Base-by-base conservation (phyloP, 2,329 filamentous ascomycete genomes). In the Cladosporium oxysporum region DNA sequence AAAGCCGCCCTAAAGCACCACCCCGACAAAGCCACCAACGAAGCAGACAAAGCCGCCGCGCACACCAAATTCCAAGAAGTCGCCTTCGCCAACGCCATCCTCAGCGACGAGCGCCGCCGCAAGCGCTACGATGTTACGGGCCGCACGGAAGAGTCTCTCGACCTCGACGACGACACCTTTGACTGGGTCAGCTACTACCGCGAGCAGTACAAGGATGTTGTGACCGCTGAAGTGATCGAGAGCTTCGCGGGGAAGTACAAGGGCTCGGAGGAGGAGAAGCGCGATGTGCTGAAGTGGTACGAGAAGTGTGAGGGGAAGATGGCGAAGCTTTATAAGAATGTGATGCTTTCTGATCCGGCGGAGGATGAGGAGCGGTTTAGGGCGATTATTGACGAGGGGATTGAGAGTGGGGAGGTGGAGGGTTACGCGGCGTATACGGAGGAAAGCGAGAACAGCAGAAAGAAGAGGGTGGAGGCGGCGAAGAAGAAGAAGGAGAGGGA, bases 121-220 rank as follows among this genome's bases (percentile, higher is more conserved):
- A 88, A 88, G 72, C 91, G 92, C 66, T 99, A 97, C 81, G 94
- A 99, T 76, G 84, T 86, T 62, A 98, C 94, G 0, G 95, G 95
- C 64, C 95, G 90, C 65, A 98, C 93, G 0, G 88, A 91, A 12
- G 93, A 97, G 75, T 89, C 88, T 10, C 86, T 96, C 26, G 85
- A 84, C 62, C 73, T 90, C 35, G 79, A 83, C 12, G 88, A 90
- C 66, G 81, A 82, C 67, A 28, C 59, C 0, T 99, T 98, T 81
- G 87, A 92, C 82, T 99, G 95, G 95, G 84, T 87, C 63, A 89
- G 91, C 58, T 99, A 93, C 82, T 99, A 96, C 83, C 87, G 89
- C 64, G 88, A 90, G 69, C 93, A 97, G 73, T 97, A 90, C 77
- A 87, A 86, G 59, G 89, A 93, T 65, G 84, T 92, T 29, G 84